A percentile compares a stretch with the other conserved stretches of the same genome.
Evolutionary conservation across 2,329 filamentous ascomycete genomes (phyloP).

Genomic region (Cytospora piceae): DNA sequence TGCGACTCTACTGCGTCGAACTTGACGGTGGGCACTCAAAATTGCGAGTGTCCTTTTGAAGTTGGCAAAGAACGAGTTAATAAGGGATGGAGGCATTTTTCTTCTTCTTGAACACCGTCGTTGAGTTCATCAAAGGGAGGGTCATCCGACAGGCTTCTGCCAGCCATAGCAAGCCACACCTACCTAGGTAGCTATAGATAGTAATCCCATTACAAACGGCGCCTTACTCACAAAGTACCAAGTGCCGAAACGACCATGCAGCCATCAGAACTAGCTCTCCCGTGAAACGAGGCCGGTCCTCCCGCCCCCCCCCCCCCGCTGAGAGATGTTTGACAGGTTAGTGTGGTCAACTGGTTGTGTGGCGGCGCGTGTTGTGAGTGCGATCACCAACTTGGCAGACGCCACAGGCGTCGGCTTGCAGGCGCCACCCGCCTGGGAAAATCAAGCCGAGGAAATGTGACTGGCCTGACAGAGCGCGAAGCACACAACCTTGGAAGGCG

Average conservation of each 20-base stretch:
- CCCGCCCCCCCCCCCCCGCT: background rate
- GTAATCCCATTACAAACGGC: background rate
- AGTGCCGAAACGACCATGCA: background rate
- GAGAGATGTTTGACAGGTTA: constrained; percentile 22
- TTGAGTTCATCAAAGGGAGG: no score
- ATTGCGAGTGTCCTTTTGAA: background rate
- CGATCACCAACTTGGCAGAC: constrained; percentile 10
- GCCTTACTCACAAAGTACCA: background rate
- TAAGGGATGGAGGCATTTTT: background rate
- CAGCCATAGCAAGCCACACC: background rate
- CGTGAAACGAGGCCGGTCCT: background rate
- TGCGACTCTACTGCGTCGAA: background rate
- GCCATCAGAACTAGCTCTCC: constrained; percentile 2
- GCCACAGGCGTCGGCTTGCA: constrained; percentile 14
- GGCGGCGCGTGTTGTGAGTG: background rate
- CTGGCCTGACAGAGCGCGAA: background rate
- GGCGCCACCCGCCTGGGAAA: constrained; percentile 16
- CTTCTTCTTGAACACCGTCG: no score
- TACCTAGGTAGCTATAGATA: background rate
- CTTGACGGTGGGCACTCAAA: background rate
- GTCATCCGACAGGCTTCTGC: background rate
- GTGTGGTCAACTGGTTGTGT: background rate
- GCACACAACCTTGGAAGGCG: background rate
- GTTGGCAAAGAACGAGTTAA: background rate
- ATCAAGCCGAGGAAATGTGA: background rate